phyloP scores from a whole-genome alignment of 2,329 filamentous ascomycete species.

The Drechslerella dactyloides region DNA sequence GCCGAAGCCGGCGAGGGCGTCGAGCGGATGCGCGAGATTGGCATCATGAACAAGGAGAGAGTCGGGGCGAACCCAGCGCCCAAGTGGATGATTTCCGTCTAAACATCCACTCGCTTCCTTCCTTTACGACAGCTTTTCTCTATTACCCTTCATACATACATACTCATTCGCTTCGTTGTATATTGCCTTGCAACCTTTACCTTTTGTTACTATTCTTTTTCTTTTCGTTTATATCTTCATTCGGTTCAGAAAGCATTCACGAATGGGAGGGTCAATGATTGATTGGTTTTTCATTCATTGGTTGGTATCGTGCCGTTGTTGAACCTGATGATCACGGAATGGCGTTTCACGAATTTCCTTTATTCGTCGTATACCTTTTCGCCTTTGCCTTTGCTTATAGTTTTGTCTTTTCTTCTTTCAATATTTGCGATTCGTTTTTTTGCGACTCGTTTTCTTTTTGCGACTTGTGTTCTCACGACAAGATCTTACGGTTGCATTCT shows the following conservation, averaged over 20 bases:
- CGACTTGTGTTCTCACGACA: too few species aligned
- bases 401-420: conserved; percentile 39
- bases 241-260: too few species aligned
- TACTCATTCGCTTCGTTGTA: conserved; percentile 16
- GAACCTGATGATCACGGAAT: conserved; percentile 50
- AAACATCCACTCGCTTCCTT: conserved; percentile 14
- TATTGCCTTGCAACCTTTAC: conserved; percentile 1
- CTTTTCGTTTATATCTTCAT: background rate
- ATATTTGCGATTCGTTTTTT: conserved; percentile 52
- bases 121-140: conserved; percentile 49
- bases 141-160: conserved; percentile 56
- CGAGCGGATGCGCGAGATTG: conserved; percentile 90
- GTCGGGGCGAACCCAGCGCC: conserved; percentile 48
- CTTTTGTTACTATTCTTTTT: conserved; percentile 3
- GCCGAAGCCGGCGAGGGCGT: conserved; percentile 84
- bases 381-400: conserved; percentile 6
- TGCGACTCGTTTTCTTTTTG: too few species aligned
- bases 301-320: conserved; percentile 19
- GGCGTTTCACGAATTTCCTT: conserved; percentile 48
- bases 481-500: too few species aligned
- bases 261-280: conserved; percentile 48
- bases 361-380: conserved; percentile 22
- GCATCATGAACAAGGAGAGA: conserved; percentile 73
- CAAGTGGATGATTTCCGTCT: conserved; percentile 55
- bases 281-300: conserved; percentile 26